Base-by-base conservation (phyloP, 2,329 filamentous ascomycete genomes). In the Cladophialophora psammophila region DNA sequence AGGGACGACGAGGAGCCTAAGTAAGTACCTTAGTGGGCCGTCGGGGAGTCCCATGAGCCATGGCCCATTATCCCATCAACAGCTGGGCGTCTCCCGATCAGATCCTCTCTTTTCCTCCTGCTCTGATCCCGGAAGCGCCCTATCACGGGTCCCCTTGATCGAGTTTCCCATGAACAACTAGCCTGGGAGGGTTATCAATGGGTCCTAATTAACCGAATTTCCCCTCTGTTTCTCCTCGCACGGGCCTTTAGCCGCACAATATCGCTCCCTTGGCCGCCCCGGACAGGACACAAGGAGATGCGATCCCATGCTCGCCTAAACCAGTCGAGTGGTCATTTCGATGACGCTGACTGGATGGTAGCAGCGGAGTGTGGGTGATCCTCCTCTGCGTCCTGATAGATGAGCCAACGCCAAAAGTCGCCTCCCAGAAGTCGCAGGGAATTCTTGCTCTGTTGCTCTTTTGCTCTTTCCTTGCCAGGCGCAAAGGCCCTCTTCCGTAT, bases 131-230 rank as follows among this genome's bases (percentile, higher is more conserved):
- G 32, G 31, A 50, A 61, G 59, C 48, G 45, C 42, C 59, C 45
- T 53, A 53, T 61, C 59, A 53, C 3, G 36, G 54, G 6, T n/a
- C 26, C 40, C 53, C 42, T 15, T 53, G 34, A 52, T 50, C 42
- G 40, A 38, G 58, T 36, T 53, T 50, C 42, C 38, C 58, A 32
- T 45, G 56, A 42, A 26, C 36, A 42, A 32, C 32, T 31, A 31
- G 57, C 57, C 40, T 15, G n/a, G 18, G 26, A 36, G 31, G 12
- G 57, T 31, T 34, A 60, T 42, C 31, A 18, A 60, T 60, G 26
- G 31, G 42, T 15, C 58, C 32, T 35, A 50, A 34, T 61, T 61
- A 61, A 53, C 59, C 59, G 59, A 61, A 61, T 61, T 53, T 54
- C 59, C 48, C 59, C 59, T 54, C 59, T 31, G 9, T 20, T 50